Evolutionary conservation across 768 basidiomycete genomes (phyloP).

Genomic region (Auriculariales sp.): DNA sequence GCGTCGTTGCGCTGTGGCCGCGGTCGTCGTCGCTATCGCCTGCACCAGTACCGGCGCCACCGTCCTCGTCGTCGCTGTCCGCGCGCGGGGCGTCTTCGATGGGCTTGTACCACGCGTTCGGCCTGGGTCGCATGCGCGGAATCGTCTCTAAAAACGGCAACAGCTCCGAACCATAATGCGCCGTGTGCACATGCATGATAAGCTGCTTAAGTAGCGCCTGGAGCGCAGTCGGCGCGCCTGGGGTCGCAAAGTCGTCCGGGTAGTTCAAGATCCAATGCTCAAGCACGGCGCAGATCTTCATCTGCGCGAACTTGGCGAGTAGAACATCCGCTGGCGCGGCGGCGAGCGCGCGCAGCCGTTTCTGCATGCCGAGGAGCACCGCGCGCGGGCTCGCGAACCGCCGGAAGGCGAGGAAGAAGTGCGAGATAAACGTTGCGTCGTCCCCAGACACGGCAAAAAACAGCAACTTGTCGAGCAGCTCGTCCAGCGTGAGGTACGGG

Average conservation of each 20-base stretch:
- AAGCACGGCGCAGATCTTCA: conserved; percentile 72
- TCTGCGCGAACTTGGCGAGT: conserved; percentile 79
- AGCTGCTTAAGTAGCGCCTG: conserved; percentile 67
- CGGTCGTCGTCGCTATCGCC: not conserved
- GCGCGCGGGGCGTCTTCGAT: conserved; percentile 41
- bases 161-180: conserved; percentile 76
- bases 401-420: conserved; percentile 75
- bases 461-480: conserved; percentile 66
- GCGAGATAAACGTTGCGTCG: conserved; percentile 61
- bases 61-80: conserved; percentile 47
- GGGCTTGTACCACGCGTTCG: conserved; percentile 63
- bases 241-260: conserved; percentile 67
- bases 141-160: conserved; percentile 65
- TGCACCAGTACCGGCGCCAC: conserved; percentile 11
- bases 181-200: conserved; percentile 61
- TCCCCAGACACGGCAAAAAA: conserved; percentile 77
- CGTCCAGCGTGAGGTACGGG: conserved; percentile 64
- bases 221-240: conserved; percentile 57
- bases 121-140: conserved; percentile 47
- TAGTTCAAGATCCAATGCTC: conserved; percentile 67
- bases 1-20: not conserved
- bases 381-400: conserved; percentile 69
- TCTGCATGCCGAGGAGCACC: conserved; percentile 76
- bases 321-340: conserved; percentile 62
- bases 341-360: conserved; percentile 67